These are phyloP conservation scores for Cymodocea nodosa DNA, from an alignment of 116 monocot genomes.

Conservation along the genomic window DNA sequence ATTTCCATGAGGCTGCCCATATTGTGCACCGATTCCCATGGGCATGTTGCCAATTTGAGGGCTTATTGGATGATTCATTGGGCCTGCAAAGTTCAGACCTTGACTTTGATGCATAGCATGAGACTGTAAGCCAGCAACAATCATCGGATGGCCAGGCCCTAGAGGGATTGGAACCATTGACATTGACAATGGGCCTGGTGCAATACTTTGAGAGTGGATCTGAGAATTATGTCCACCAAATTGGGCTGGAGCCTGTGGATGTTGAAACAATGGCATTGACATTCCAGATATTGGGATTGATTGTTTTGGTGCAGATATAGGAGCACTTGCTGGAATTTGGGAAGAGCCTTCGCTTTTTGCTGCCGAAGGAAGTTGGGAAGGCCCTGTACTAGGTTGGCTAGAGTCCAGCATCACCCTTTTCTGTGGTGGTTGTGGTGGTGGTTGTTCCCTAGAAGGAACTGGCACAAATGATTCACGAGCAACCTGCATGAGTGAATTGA, in stretches of 20 bases:
- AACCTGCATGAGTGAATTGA: background rate
- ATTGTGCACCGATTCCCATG: conserved; percentile 44
- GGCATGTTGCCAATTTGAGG: conserved; percentile 55
- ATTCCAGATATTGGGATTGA: conserved; percentile 29
- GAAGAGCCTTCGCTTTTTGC: conserved; percentile 34
- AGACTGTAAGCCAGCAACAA: conserved; percentile 34
- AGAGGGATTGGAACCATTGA: conserved; percentile 31
- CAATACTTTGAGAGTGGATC: conserved; percentile 34
- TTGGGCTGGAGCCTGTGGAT: conserved; percentile 41
- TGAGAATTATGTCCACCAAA: conserved; percentile 49
- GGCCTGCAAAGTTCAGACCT: conserved; percentile 40
- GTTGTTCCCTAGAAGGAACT: background rate
- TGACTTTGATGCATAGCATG: conserved; percentile 65
- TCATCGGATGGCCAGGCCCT: conserved; percentile 38
- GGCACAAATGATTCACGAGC: background rate
- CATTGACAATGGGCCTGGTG: conserved; percentile 37
- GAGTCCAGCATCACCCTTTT: conserved; percentile 14
- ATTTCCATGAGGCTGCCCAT: conserved; percentile 49
- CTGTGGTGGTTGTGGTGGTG: background rate
- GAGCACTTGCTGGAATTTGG: conserved; percentile 16
- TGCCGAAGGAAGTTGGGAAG: conserved; percentile 26
- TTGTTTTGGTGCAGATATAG: conserved; percentile 18
- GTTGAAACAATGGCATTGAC: conserved; percentile 38
- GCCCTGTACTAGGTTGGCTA: background rate
- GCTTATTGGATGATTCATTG: conserved; percentile 37